These are phyloP conservation scores for Chlamydomonas sphaeroides DNA, from an alignment of 139 green algal genomes.

Conservation along the genomic window DNA sequence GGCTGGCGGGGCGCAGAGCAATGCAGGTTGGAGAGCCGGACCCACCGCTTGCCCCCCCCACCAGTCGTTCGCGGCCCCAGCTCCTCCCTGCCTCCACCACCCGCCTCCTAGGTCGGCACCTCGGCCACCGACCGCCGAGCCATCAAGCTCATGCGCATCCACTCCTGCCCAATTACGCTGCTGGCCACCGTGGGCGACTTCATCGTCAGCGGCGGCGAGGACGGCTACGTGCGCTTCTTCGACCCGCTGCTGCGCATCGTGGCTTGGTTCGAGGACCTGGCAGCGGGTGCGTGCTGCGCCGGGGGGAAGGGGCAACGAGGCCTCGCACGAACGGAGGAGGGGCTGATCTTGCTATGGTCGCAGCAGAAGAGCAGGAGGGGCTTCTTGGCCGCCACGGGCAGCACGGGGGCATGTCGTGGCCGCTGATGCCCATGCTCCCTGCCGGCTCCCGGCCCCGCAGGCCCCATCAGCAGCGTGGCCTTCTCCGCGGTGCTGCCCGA, in stretches of 20 bases:
- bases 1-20: too few species aligned
- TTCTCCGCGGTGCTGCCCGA: constrained; percentile 62
- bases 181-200: constrained; percentile 67
- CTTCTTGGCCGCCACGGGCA: too few species aligned
- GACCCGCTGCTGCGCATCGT: constrained; percentile 77
- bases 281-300: constrained; percentile 38
- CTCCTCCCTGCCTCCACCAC: not conserved
- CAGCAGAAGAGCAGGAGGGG: not conserved
- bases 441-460: not conserved
- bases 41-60: too few species aligned
- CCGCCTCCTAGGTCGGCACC: constrained; percentile 39
- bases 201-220: constrained; percentile 71
- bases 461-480: constrained; percentile 62
- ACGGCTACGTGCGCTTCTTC: constrained; percentile 83
- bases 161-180: constrained; percentile 66
- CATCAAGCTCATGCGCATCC: constrained; percentile 83
- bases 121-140: constrained; percentile 65
- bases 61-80: too few species aligned
- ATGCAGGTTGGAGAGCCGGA: too few species aligned
- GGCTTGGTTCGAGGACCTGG: constrained; percentile 88
- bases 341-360: not conserved
- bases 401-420: too few species aligned
- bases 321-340: too few species aligned
- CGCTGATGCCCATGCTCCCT: too few species aligned
- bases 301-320: not conserved